Percentiles rank a stretch among this genome's conserved stretches.
Evolutionary conservation across 2,329 filamentous ascomycete genomes (phyloP).

Genomic region (Emydomyces testavorans): DNA sequence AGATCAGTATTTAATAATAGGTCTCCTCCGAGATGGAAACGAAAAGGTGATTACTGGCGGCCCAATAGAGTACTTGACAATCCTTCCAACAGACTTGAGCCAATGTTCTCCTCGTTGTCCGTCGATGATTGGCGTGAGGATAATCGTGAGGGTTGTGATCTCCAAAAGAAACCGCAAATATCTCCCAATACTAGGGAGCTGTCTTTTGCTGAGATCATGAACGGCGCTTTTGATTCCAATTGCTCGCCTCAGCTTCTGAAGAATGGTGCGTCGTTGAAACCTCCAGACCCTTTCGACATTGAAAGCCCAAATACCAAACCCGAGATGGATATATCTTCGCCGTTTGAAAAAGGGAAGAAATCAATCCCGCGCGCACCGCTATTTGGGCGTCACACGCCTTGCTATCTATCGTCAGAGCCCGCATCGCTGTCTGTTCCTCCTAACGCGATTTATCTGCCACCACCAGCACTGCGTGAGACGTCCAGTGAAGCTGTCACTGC

Average conservation of each 20-base stretch:
- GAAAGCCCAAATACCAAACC: background rate
- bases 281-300: background rate
- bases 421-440: background rate
- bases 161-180: conserved; percentile 2
- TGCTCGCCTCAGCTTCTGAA: background rate
- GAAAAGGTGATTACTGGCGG: background rate
- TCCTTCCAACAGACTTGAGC: background rate
- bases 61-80: background rate
- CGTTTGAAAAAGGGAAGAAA: background rate
- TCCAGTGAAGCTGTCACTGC: background rate
- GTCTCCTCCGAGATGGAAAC: background rate
- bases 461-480: background rate
- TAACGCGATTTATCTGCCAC: background rate
- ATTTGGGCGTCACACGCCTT: background rate
- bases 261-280: background rate
- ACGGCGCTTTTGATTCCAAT: conserved; percentile 8
- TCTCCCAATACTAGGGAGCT: conserved; percentile 11
- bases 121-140: background rate
- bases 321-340: background rate
- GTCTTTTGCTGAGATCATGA: conserved; percentile 15
- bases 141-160: background rate
- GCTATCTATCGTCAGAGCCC: background rate
- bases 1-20: background rate
- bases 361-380: background rate
- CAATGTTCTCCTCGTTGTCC: conserved; percentile 8